Base-by-base conservation (phyloP, 768 basidiomycete species). In the Dioszegia crocea region DNA sequence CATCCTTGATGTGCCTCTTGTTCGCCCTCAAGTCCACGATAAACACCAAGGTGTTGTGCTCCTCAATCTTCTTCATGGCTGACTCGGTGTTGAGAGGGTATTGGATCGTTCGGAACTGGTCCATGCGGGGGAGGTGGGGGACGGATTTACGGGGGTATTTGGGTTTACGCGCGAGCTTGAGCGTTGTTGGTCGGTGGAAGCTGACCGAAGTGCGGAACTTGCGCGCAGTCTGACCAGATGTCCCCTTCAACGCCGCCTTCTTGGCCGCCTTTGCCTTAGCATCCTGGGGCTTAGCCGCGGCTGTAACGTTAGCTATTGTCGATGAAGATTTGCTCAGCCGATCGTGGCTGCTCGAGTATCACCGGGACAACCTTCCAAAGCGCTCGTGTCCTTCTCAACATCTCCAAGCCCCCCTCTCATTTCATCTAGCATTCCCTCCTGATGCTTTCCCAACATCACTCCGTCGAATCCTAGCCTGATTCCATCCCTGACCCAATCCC, bases 1-100 rank as follows among this genome's bases (percentile, higher is more conserved):
- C 96, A 71, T 97, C 91, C 85, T 92, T 94, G 82, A 98, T 98
- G 80, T 99, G 91, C 46, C 91, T 86, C 85, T 99, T 99, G 86
- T 96, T 99, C 68, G 91, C 82, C 77, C 85, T 86, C 79, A 97
- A 74, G 79, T 97, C 93, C 53, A 96, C 92, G 61, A 98, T 87
- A 83, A 98, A 99, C 60, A 99, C 96, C 59, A 98, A 85, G 30
- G 96, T 99, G 81, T 99, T 98, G 83, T 97, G 87, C 80, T 97
- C 94, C 83, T 99, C 94, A 59, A 99, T 99, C 85, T 99, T 96
- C 85, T 97, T 94, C 94, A 98, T 97, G 63, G 94, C 93, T 12
- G 85, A 87, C 80, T 98, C 93, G 16, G 91, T 94, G 85, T 91
- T 94, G 61, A 80, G 66, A 21, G 80, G 65, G 64, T 68, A 88